phyloP scores from a whole-genome alignment of 179 eudicot genomes.

The Spinacia oleracea region DNA sequence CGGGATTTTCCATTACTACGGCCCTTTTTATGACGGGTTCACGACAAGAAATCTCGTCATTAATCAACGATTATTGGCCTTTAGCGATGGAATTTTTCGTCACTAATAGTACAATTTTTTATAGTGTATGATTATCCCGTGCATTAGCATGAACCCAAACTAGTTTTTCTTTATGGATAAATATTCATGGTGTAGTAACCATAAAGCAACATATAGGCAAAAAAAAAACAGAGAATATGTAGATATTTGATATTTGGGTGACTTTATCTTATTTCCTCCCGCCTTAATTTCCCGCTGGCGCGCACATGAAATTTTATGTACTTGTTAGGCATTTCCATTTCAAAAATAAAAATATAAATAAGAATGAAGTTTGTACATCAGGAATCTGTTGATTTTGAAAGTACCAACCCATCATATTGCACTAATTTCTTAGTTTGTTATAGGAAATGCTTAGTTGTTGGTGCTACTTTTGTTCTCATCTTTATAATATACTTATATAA shows the following conservation, averaged over 20 bases:
- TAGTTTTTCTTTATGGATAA: too few relatives aligned
- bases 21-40: too few relatives aligned
- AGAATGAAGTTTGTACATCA: neutral
- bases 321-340: neutral
- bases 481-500: too few relatives aligned
- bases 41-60: too few relatives aligned
- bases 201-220: neutral
- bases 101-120: too few relatives aligned
- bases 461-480: neutral
- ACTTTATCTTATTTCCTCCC: constrained; percentile 1
- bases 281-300: constrained; percentile 28
- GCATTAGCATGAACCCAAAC: too few relatives aligned
- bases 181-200: too few relatives aligned
- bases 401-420: neutral
- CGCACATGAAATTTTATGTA: constrained; percentile 16
- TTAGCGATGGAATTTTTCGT: too few relatives aligned
- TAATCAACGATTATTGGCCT: too few relatives aligned
- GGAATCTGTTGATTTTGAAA: neutral
- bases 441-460: neutral
- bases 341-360: neutral
- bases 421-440: neutral
- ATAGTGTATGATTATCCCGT: too few relatives aligned
- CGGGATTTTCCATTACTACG: too few relatives aligned
- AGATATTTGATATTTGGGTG: neutral
- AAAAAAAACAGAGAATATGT: neutral